Base-by-base conservation (phyloP, 768 basidiomycete species). In the Leccinum pellstonianum region DNA sequence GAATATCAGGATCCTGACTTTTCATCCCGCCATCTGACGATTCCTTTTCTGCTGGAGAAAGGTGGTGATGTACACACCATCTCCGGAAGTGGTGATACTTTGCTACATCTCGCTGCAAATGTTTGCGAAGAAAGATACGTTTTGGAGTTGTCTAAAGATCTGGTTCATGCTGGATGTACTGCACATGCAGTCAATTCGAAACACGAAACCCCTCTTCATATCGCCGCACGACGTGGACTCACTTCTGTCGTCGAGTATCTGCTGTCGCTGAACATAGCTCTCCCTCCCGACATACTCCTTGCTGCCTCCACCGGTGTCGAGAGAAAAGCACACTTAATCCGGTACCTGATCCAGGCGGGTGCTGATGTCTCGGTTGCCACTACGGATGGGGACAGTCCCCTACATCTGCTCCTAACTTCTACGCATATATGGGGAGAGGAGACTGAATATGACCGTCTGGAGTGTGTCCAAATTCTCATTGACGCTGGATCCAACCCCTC, bases 401-500 rank as follows among this genome's bases (percentile, higher is more conserved):
- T 50, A 15, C 49, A 50, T 12, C 25, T 17, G 5, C 49, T 50
- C 15, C 25, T 50, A 15, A 17, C 21, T 3, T 6, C 25, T 4
- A 10, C 9, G 1, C 3, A 5, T 3, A 19, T 4, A 25, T 4
- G 1, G 19, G 9, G 17, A 1, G 11, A 12, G 3, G 29, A 29
- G 25, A 5, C 4, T 25, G 25, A 25, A 25, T 25, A 25, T 25
- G 19, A 38, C 31, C 15, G 4, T 5, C 8, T 56, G 11, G 54
- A 56, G 3, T 14, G 53, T 46, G 29, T 35, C n/a, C 17, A 43
- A 38, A 21, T 63, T 3, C 61, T 63, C 1, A 2, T 63, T 12
- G 48, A 52, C 3, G 62, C 54, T 14, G 62, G 62, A 35, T 57
- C 46, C 29, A 12, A 41, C 9, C 55, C 25, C 19, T 5, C 14